Percentiles rank a stretch among this genome's conserved stretches.
Conservation (phyloP, 306 rosid genomes). For the Cucumis cinereus region DNA sequence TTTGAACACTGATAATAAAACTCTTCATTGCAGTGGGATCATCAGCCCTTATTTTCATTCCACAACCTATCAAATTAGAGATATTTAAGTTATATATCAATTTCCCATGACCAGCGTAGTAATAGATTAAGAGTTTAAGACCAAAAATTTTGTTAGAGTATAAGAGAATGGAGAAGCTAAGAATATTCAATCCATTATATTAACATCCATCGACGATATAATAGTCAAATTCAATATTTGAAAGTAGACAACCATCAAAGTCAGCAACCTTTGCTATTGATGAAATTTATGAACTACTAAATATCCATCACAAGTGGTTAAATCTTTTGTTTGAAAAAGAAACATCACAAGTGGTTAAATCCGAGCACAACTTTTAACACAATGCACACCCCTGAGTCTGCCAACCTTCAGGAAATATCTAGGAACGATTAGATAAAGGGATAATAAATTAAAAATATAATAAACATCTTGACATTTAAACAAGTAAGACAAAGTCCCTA, state of each 20-base stretch:
- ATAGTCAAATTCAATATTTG: neutral
- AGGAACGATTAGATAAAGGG: neutral
- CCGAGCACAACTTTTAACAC: neutral
- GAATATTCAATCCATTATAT: neutral
- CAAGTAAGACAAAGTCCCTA: neutral
- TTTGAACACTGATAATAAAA: constrained; percentile 63
- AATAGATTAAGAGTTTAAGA: neutral
- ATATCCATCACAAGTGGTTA: neutral
- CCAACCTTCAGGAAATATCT: neutral
- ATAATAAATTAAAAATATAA: neutral
- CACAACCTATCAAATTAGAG: constrained; percentile 52
- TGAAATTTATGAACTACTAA: neutral
- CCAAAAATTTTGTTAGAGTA: neutral
- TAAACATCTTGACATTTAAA: neutral
- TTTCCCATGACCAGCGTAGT: neutral
- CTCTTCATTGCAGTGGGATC: constrained; percentile 79
- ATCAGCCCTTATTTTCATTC: constrained; percentile 90
- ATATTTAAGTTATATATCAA: neutral
- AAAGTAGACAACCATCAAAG: neutral
- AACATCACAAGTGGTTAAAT: neutral
- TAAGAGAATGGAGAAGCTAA: neutral
- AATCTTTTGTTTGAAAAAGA: neutral
- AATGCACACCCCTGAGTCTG: neutral
- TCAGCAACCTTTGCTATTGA: neutral
- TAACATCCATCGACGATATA: neutral